Evolutionary conservation across 2,329 filamentous ascomycete species (phyloP).

Genomic region (Huntiella bhutanensis): DNA sequence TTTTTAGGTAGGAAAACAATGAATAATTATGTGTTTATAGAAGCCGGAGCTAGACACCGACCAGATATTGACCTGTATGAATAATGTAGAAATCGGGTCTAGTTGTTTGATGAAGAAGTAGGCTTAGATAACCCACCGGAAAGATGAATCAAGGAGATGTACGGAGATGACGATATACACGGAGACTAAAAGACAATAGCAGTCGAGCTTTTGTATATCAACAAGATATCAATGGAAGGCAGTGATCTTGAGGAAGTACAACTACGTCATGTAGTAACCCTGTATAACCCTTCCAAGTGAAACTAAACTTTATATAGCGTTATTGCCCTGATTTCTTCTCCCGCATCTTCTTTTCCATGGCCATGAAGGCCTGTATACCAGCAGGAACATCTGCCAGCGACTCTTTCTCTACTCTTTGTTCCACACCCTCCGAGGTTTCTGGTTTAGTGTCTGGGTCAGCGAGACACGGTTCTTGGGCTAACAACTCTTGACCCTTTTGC

Average conservation of each 20-base stretch:
- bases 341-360: conserved; percentile 78
- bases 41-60: too few species aligned
- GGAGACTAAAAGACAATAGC: too few species aligned
- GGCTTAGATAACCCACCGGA: too few species aligned
- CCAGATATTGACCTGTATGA: too few species aligned
- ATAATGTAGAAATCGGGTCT: too few species aligned
- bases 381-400: conserved; percentile 70
- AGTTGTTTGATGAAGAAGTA: too few species aligned
- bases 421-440: not conserved
- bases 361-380: conserved; percentile 94
- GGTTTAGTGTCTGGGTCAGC: conserved; percentile 14
- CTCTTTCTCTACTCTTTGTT: conserved; percentile 35
- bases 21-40: not conserved
- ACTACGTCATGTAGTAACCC: not conserved
- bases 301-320: conserved; percentile 18
- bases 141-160: too few species aligned
- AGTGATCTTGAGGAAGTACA: too few species aligned
- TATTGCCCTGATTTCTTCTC: conserved; percentile 44
- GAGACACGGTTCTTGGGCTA: not conserved
- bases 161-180: too few species aligned
- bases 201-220: too few species aligned
- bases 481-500: not conserved
- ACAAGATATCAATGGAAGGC: too few species aligned
- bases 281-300: not conserved
- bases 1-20: conserved; percentile 1